Evolutionary conservation across 768 basidiomycete genomes (phyloP), one percentile per base, ranked within the genome.

Genomic region (Hygrocybe punicea): DNA sequence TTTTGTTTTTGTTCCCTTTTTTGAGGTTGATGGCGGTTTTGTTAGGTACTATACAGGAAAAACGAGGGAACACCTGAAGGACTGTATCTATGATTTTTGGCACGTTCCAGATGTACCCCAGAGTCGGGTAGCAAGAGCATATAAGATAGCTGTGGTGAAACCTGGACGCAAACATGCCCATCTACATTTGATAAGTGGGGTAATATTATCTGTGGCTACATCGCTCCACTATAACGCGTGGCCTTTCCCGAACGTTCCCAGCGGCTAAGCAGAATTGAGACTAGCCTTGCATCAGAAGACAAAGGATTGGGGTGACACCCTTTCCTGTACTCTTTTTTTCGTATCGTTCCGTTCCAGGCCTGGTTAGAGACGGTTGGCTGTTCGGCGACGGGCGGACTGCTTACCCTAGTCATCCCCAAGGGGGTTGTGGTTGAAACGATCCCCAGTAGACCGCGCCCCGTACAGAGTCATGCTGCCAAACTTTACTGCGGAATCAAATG

Each of bases 11-110:
- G 57, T 10, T 14, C 36, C 21, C 55, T 40, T 50, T 45, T 46
- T 24, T 47, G 42, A 48, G 57, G 19, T 56, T 57, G 55, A 48
- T 55, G 51, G 56, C 44, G 55, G 49, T 58, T n/a, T 62, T 29
- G 17, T 11, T 62, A 90, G 86, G 85, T 93, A 13, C 69, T 99
- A 47, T 96, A 98, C 76, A 83, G 91, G 73, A 99, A 99, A 86
- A 95, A 95, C 72, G 97, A 98, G 76, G 93, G 91, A 62, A 93
- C 92, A 25, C 91, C 92, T 1, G 92, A 93, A 67, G 39, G 49
- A 14, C 50, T 57, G 23, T 51, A 57, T 36, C 39, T 57, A 34
- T 57, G 21, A 40, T 47, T 2, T 45, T 29, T 4, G 8, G 40
- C 23, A 25, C 34, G n/a, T 35, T 37, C 14, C 19, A 34, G 29